Evolutionary conservation across 2,329 filamentous ascomycete genomes (phyloP), one percentile per base, ranked within the genome.

Genomic region (Colletotrichum liriopes): DNA sequence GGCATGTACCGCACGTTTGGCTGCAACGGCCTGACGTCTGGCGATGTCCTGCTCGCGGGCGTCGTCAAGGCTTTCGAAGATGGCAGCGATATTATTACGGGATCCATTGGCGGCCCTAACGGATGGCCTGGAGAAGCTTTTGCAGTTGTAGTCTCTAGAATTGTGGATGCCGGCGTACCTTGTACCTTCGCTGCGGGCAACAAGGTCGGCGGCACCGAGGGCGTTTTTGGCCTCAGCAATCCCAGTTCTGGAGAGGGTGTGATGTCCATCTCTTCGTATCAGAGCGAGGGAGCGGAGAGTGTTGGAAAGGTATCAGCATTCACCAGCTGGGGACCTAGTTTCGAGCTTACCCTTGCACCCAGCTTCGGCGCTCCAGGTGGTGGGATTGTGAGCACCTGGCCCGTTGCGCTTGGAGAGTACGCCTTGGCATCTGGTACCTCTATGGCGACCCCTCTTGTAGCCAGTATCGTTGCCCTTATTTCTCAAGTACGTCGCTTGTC

Each of bases 251-350:
- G 86, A 64, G 84, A 84, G 63, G 81, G 79, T n/a, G 86, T 87
- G 2, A 83, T 84, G 0, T 82, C 86, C 26, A 81, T 90, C 11
- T 86, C 85, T 2, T 88, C 87, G 0, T 82, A 87, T 65, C 85
- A 89, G 74, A 89, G 85, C 74, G n/a, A 71, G 4, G 71, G 45
- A 1, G 51, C 55, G 0, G 67, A 62, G 14, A 52, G 61, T 0
- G 29, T 55, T 3, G 71, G 71, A 3, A 43, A 43, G 9, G 67
- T 71, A 1, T 73, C 71, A 0, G 78, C 78, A 2, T 91, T 82
- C 77, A 89, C 86, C 41, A 87, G 85, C n/a, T 92, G 89, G 90
- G 90, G 90, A 3, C 90, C 90, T 2, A 89, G 86, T 1, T 91
- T 85, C 77, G 89, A 92, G 76, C 82, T 90, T 73, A 85, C 87